phyloP scores from a whole-genome alignment of 441 rosid species.

The Erodium moschatum region DNA sequence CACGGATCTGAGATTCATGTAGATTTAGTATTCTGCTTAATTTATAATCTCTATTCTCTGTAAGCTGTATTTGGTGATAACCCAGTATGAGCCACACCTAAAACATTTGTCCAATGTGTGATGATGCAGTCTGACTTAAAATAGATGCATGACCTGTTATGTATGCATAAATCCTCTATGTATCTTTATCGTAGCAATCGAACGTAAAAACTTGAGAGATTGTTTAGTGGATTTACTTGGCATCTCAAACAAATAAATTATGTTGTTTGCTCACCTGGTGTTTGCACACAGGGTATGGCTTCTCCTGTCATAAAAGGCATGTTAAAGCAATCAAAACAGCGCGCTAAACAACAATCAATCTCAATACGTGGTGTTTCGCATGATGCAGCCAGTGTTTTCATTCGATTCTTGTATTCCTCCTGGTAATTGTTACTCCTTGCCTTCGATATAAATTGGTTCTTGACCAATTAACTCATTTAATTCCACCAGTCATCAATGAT shows the following conservation, averaged over 20 bases:
- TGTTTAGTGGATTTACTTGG: background rate
- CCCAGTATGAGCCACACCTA: too few species aligned
- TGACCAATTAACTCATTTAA: background rate
- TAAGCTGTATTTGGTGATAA: too few species aligned
- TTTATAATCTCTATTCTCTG: too few species aligned
- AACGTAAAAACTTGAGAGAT: background rate
- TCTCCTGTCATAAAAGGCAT: slow-evolving; percentile 67
- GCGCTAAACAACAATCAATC: slow-evolving; percentile 34
- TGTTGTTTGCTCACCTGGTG: slow-evolving; percentile 7
- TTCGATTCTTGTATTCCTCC: slow-evolving; percentile 74
- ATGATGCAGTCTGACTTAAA: too few species aligned
- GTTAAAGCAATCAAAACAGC: slow-evolving; percentile 47
- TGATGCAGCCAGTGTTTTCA: slow-evolving; percentile 63
- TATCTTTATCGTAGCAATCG: background rate
- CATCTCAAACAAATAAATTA: slow-evolving; percentile 12
- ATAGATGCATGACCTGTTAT: too few species aligned
- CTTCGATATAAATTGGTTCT: background rate
- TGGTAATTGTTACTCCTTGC: slow-evolving; percentile 36
- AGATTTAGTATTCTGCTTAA: too few species aligned
- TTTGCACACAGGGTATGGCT: slow-evolving; percentile 56
- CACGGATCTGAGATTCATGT: too few species aligned
- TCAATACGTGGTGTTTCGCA: slow-evolving; percentile 62
- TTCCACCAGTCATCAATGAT: background rate
- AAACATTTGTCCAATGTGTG: too few species aligned
- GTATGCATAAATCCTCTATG: too few species aligned